Conservation (phyloP, 2,329 filamentous ascomycete genomes). For the Paecilomyces dactylethromorphus region DNA sequence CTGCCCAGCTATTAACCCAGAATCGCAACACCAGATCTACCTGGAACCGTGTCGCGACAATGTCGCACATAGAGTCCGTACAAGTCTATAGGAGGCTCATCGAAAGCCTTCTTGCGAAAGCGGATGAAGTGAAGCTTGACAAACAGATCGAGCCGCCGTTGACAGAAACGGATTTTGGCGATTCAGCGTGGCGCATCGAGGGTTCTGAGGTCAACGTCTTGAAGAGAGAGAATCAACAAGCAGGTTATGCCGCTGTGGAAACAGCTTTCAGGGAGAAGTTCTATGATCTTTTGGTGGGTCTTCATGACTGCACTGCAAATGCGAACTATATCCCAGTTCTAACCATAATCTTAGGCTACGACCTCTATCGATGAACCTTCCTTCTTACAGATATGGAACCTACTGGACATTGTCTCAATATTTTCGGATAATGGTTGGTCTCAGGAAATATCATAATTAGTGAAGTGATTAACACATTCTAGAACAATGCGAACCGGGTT, state of each 20-base stretch:
- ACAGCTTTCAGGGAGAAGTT: slow-evolving; percentile 77
- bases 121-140: slow-evolving; percentile 53
- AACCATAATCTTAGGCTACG: slow-evolving; percentile 50
- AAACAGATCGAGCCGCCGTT: slow-evolving; percentile 66
- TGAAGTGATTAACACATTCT: slow-evolving; percentile 2
- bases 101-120: slow-evolving; percentile 52
- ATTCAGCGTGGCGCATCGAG: slow-evolving; percentile 33
- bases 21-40: not conserved
- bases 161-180: slow-evolving; percentile 55
- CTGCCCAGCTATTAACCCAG: not conserved
- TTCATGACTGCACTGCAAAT: not conserved
- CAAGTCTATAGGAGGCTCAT: slow-evolving; percentile 49
- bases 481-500: slow-evolving; percentile 63
- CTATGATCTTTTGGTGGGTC: slow-evolving; percentile 66
- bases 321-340: slow-evolving; percentile 14
- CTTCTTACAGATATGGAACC: slow-evolving; percentile 84
- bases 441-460: slow-evolving; percentile 3
- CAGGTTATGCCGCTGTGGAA: slow-evolving; percentile 64
- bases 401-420: slow-evolving; percentile 85
- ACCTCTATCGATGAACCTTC: slow-evolving; percentile 68
- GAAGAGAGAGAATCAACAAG: slow-evolving; percentile 45
- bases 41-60: slow-evolving; percentile 11
- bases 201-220: slow-evolving; percentile 3
- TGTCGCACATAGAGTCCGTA: slow-evolving; percentile 27
- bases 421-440: slow-evolving; percentile 73